These are phyloP conservation scores for Lactarius akahatsu DNA, from an alignment of 768 basidiomycete genomes.

Conservation along the genomic window DNA sequence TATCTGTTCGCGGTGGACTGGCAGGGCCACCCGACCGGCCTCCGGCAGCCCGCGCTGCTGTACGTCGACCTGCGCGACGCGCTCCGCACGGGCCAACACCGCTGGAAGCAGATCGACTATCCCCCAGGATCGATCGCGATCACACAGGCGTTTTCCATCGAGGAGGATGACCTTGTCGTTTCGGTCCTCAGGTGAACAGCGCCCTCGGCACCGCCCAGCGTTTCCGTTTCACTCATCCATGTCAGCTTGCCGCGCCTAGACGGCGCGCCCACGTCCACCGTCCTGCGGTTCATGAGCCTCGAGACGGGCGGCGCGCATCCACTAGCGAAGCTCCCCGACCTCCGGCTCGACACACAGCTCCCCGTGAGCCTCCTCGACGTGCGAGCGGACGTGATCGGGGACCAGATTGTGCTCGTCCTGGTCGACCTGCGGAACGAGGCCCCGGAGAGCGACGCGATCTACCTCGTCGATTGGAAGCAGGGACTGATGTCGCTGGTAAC, in stretches of 20 bases:
- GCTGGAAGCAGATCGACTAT: constrained; percentile 22
- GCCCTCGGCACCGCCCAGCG: background rate
- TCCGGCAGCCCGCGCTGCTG: constrained; percentile 8
- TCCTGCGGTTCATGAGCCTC: constrained; percentile 22
- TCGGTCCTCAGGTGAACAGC: constrained; percentile 21
- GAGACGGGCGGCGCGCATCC: constrained; percentile 15
- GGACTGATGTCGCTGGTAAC: constrained; percentile 9
- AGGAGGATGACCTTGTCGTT: constrained; percentile 24
- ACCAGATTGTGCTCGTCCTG: constrained; percentile 4
- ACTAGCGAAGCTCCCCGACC: constrained; percentile 1
- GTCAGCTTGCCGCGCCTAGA: constrained; percentile 9
- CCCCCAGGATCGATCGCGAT: constrained; percentile 16
- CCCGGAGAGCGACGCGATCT: constrained; percentile 5
- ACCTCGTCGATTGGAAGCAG: constrained; percentile 14
- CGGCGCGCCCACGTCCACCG: background rate
- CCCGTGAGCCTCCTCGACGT: constrained; percentile 13
- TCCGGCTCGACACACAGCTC: constrained; percentile 14
- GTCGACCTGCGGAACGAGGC: background rate
- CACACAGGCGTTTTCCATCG: constrained; percentile 20
- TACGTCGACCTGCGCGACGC: constrained; percentile 22
- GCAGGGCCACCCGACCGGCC: constrained; percentile 7
- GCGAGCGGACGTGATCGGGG: constrained; percentile 8
- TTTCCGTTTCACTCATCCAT: background rate
- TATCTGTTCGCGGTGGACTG: constrained; percentile 21
- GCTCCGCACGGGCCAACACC: constrained; percentile 6